Conservation (phyloP, 306 rosid genomes). For the Acmispon strigosus region DNA sequence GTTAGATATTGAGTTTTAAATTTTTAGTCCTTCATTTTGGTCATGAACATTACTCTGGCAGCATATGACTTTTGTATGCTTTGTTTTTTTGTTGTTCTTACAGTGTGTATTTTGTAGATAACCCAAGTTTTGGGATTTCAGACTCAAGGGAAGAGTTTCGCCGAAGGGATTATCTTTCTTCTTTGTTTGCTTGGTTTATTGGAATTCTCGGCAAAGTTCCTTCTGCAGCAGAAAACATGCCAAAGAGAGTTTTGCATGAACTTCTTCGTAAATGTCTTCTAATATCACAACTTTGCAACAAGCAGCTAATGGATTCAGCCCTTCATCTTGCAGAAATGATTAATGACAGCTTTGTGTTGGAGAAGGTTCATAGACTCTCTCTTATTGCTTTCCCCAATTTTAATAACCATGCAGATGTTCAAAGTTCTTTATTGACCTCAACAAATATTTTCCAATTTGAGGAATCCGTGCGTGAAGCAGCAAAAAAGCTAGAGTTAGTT, state of each 20-base stretch:
- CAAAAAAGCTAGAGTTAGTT: slow-evolving; percentile 52
- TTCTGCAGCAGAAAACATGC: slow-evolving; percentile 28
- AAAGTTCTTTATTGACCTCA: slow-evolving; percentile 23
- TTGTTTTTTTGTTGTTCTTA: not conserved
- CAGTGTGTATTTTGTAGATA: slow-evolving; percentile 26
- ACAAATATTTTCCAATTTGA: slow-evolving; percentile 35
- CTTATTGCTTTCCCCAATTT: slow-evolving; percentile 30
- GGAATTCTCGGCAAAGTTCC: slow-evolving; percentile 36
- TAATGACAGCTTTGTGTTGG: slow-evolving; percentile 38
- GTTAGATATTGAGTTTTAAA: not conserved
- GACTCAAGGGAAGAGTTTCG: slow-evolving; percentile 21
- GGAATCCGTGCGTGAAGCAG: slow-evolving; percentile 45
- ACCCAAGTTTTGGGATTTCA: slow-evolving; percentile 18
- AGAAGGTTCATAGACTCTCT: slow-evolving; percentile 46
- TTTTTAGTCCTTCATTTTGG: not conserved
- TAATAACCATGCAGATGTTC: slow-evolving; percentile 23
- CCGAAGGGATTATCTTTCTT: slow-evolving; percentile 45
- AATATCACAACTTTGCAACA: slow-evolving; percentile 51
- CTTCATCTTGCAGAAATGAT: slow-evolving; percentile 42
- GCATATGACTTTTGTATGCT: slow-evolving; percentile 3
- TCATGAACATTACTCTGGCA: not conserved
- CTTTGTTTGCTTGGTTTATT: slow-evolving; percentile 74
- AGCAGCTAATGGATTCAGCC: slow-evolving; percentile 58
- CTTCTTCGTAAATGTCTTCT: slow-evolving; percentile 61
- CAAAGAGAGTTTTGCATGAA: slow-evolving; percentile 45